Base-by-base conservation (phyloP, 306 rosid genomes). In the Begonia fuchsioides region DNA sequence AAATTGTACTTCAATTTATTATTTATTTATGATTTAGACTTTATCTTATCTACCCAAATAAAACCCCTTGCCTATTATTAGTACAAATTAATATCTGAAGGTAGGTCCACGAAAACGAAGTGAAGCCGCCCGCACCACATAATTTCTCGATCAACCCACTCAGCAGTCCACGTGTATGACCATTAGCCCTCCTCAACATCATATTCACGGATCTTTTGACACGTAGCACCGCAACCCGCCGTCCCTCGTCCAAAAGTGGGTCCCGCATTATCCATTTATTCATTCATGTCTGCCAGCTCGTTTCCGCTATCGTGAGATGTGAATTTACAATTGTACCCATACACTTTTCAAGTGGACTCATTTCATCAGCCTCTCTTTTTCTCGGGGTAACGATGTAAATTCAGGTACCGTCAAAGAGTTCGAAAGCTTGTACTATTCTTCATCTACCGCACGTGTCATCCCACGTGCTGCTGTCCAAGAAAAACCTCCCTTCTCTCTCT, bases 381-480 rank as follows among this genome's bases (percentile, higher is more conserved):
- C n/a, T n/a, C n/a, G 35, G 35, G 35, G 0, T 26, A 26, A 26
- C 7, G 7, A 26, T 26, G 35, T 26, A 4, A 26, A 4, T 26
- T 0, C 8, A n/a, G n/a, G 3, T 26, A 5, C 7, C 1, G 35
- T 26, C 35, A 26, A 26, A 26, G 35, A 26, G 35, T 26, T 26
- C 35, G 35, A 26, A 26, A 26, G 35, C 8, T 5, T 0, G 7
- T 26, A 5, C 1, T 26, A 5, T 49, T 17, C n/a, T 40, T 2
- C 3, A 35, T 16, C 54, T 13, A 44, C 51, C 41, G 19, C 58
- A 59, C 71, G 65, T 66, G 66, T 11, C 12, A 3, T 4, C 3
- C 41, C 55, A 54, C 60, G 77, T 64, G 80, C 63, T 63, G 70
- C 76, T 69, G 71, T 74, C 64, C 44, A 43, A 20, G 38, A 18